Conservation (phyloP, 2,329 filamentous ascomycete species). For the Rutstroemia sp. region DNA sequence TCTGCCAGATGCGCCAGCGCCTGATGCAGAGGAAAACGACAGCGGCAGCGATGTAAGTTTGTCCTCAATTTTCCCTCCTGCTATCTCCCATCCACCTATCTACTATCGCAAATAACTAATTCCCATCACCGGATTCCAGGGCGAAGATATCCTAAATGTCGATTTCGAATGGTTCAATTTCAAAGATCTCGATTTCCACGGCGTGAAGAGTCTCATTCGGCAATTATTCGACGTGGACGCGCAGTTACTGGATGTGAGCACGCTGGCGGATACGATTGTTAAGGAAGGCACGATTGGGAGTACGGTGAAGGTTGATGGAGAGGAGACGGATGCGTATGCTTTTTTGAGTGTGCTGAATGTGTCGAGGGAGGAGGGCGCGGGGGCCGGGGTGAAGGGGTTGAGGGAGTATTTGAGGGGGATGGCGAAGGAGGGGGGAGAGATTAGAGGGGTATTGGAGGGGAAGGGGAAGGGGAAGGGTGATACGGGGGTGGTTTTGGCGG, state of each 20-base stretch:
- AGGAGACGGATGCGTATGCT: constrained; percentile 86
- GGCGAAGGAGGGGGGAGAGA: constrained; percentile 33
- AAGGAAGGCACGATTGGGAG: constrained; percentile 83
- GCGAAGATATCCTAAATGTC: constrained; percentile 86
- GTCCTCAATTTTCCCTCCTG: background rate
- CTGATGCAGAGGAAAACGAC: constrained; percentile 19
- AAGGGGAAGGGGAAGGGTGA: background rate
- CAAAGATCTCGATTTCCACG: constrained; percentile 87
- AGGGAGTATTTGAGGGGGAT: constrained; percentile 61
- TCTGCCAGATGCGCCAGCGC: constrained; percentile 24
- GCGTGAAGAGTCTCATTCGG: constrained; percentile 79
- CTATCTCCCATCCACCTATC: background rate
- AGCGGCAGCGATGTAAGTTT: constrained; percentile 25
- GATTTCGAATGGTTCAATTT: constrained; percentile 99
- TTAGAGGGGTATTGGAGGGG: background rate
- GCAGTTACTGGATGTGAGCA: constrained; percentile 79
- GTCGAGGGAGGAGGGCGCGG: constrained; percentile 52
- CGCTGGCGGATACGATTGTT: constrained; percentile 77
- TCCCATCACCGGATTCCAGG: constrained; percentile 39
- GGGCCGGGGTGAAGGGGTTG: constrained; percentile 63
- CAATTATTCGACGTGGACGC: constrained; percentile 90
- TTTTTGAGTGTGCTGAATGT: constrained; percentile 81
- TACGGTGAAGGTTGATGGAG: constrained; percentile 94
- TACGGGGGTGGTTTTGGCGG: constrained; percentile 79
- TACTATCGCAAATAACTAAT: constrained; percentile 1